phyloP scores from a whole-genome alignment of 176 grass and related monocot genomes.

The Carex scoparia region DNA sequence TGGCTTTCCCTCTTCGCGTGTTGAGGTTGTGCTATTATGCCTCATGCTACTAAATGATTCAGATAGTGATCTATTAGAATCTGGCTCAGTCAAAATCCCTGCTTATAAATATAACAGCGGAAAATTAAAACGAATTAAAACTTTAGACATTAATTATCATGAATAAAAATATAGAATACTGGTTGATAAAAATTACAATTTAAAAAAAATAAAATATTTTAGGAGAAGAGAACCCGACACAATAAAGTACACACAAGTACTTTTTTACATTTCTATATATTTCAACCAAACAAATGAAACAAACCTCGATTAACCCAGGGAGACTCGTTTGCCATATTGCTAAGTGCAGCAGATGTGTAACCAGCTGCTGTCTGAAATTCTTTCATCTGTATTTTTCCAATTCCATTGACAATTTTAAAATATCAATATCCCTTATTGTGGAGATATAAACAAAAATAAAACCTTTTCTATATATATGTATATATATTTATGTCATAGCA shows the following conservation, averaged over 20 bases:
- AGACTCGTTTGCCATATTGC: constrained; percentile 14
- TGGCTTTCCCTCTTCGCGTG: neutral
- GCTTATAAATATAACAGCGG: neutral
- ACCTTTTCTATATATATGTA: neutral
- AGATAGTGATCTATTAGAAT: neutral
- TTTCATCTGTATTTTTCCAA: constrained; percentile 21
- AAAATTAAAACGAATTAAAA: neutral
- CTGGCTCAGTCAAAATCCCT: constrained; percentile 8
- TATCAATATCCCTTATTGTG: neutral
- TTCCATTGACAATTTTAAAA: neutral
- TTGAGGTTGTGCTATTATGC: constrained; percentile 5
- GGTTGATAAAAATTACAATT: neutral
- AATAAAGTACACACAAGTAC: neutral
- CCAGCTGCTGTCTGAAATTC: constrained; percentile 10
- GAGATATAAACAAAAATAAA: neutral
- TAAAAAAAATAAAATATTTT: neutral
- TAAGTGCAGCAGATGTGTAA: constrained; percentile 16
- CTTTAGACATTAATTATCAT: neutral
- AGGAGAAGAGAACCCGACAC: neutral
- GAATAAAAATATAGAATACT: neutral
- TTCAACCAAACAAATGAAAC: neutral
- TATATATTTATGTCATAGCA: neutral
- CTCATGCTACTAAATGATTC: neutral
- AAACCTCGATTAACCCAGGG: constrained; percentile 18
- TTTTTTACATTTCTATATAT: neutral